Evolutionary conservation across 768 basidiomycete genomes (phyloP).

Genomic region (Infundibulicybe gibba): DNA sequence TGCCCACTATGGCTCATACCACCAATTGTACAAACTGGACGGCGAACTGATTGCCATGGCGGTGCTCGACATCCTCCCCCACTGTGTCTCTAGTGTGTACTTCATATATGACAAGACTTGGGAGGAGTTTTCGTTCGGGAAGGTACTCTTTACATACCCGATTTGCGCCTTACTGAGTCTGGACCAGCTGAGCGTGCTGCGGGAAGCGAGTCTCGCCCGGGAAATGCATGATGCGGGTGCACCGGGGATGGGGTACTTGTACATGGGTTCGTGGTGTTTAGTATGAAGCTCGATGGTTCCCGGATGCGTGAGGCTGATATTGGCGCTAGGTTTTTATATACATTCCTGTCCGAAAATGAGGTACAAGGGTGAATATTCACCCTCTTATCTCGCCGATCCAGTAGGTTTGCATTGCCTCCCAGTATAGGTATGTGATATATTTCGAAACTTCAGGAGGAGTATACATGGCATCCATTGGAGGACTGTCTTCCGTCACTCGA

Average conservation of each 20-base stretch:
- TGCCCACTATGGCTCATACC: conserved; percentile 81
- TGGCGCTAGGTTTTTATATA: conserved; percentile 81
- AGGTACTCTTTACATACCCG: conserved; percentile 36
- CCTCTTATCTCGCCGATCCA: conserved; percentile 87
- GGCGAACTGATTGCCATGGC: conserved; percentile 80
- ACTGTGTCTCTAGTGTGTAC: conserved; percentile 80
- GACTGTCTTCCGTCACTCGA: conserved; percentile 61
- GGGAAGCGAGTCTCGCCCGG: conserved; percentile 70
- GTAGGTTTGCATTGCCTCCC: conserved; percentile 31
- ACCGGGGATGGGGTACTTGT: conserved; percentile 60
- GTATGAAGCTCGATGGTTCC: conserved; percentile 1
- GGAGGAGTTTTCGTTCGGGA: conserved; percentile 72
- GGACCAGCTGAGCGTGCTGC: conserved; percentile 73
- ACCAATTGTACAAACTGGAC: conserved; percentile 84
- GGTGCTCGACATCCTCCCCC: conserved; percentile 87
- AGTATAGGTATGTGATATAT: background rate
- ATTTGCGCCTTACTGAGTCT: background rate
- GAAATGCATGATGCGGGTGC: conserved; percentile 76
- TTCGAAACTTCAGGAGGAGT: conserved; percentile 54
- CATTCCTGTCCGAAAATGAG: conserved; percentile 92
- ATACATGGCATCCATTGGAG: conserved; percentile 70
- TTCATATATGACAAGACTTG: conserved; percentile 82
- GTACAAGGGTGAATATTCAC: conserved; percentile 92
- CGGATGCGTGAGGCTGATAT: background rate
- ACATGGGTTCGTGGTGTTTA: conserved; percentile 64